Conservation (phyloP, 345 rosid genomes). For the Boechera stricta region DNA sequence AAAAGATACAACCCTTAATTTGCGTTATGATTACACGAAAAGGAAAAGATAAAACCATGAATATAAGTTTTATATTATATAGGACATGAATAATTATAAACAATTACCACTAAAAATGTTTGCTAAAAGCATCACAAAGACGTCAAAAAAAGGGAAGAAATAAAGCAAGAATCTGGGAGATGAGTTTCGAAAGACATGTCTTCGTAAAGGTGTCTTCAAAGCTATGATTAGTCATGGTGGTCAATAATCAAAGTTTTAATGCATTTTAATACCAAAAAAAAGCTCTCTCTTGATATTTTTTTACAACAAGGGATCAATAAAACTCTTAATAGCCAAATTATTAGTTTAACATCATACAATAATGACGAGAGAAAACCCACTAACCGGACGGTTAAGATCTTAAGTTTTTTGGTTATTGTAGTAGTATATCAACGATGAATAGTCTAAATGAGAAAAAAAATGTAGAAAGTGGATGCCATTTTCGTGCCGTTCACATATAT, state of each 20-base stretch:
- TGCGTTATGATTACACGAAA: slow-evolving; percentile 6
- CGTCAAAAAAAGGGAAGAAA: slow-evolving; percentile 14
- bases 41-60: background rate
- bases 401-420: background rate
- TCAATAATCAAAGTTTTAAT: slow-evolving; percentile 4
- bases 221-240: slow-evolving; percentile 35
- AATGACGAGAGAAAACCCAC: background rate
- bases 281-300: background rate
- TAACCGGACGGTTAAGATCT: background rate
- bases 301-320: background rate
- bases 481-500: slow-evolving; percentile 45
- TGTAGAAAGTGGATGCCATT: slow-evolving; percentile 30
- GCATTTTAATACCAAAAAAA: background rate
- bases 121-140: slow-evolving; percentile 54
- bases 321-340: background rate
- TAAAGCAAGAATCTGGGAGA: slow-evolving; percentile 37
- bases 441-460: background rate
- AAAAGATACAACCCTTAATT: background rate
- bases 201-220: slow-evolving; percentile 46
- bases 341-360: background rate
- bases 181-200: slow-evolving; percentile 42
- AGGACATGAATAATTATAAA: slow-evolving; percentile 18
- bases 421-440: background rate
- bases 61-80: background rate
- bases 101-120: slow-evolving; percentile 51